phyloP scores from a whole-genome alignment of 2,329 filamentous ascomycete species.

The Alternaria gansuensis region DNA sequence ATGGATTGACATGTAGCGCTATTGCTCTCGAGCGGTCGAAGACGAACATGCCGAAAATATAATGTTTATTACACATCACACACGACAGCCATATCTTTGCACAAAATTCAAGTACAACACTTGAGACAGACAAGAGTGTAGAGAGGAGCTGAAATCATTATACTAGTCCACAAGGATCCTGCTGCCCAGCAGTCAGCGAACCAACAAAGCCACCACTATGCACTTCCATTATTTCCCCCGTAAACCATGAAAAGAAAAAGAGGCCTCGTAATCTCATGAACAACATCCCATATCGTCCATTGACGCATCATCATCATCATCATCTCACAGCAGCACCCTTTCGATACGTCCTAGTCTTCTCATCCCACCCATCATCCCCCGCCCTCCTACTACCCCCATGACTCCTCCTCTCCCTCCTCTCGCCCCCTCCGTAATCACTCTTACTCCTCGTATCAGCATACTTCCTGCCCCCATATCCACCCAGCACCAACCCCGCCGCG shows the following conservation, averaged over 20 bases:
- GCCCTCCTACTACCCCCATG: constrained; percentile 52
- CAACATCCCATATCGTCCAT: neutral
- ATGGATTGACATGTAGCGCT: constrained; percentile 14
- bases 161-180: neutral
- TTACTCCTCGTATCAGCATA: constrained; percentile 49
- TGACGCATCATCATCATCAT: neutral
- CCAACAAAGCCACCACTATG: neutral
- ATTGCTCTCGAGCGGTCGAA: constrained; percentile 13
- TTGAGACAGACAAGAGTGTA: neutral
- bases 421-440: constrained; percentile 27
- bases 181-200: constrained; percentile 15
- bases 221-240: neutral
- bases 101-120: no score
- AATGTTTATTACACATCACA: constrained; percentile 9
- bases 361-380: constrained; percentile 49
- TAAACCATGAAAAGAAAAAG: neutral
- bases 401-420: constrained; percentile 20
- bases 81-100: no score
- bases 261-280: neutral
- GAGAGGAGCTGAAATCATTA: neutral
- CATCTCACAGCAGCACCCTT: constrained; percentile 66
- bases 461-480: constrained; percentile 56
- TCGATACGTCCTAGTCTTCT: constrained; percentile 56
- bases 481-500: constrained; percentile 51
- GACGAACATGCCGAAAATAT: constrained; percentile 16